Evolutionary conservation across 306 rosid genomes (phyloP).

Genomic region (Castanopsis chinensis): DNA sequence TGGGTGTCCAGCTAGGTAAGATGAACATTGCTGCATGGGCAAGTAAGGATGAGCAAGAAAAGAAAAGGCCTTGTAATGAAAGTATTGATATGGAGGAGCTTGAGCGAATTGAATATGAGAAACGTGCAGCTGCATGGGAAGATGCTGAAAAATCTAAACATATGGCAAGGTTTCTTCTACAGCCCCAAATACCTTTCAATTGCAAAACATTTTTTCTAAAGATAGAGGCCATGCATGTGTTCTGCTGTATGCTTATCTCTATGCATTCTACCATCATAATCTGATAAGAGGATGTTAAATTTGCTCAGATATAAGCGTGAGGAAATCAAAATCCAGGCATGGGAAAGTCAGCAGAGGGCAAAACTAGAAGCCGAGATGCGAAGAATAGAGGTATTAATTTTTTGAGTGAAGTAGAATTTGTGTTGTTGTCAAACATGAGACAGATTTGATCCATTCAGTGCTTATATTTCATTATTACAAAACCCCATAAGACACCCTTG

Average conservation of each 20-base stretch:
- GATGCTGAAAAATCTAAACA: constrained; percentile 88
- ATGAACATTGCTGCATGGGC: constrained; percentile 94
- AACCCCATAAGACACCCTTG: background rate
- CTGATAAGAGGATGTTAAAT: constrained; percentile 5
- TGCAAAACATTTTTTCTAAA: background rate
- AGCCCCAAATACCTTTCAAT: constrained; percentile 12
- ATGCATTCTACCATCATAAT: constrained; percentile 10
- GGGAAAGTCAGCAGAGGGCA: constrained; percentile 90
- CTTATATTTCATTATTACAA: background rate
- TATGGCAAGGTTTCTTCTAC: constrained; percentile 67
- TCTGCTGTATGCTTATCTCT: background rate
- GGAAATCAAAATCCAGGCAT: constrained; percentile 90
- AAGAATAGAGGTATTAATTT: constrained; percentile 66
- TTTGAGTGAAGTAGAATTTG: background rate
- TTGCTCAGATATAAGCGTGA: constrained; percentile 74
- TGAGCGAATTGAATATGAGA: constrained; percentile 62
- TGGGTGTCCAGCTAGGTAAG: constrained; percentile 94
- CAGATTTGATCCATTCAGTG: background rate
- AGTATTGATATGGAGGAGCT: constrained; percentile 31
- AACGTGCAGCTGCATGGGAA: constrained; percentile 85
- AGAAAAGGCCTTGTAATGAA: constrained; percentile 30
- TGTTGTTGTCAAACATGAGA: background rate
- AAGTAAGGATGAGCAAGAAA: constrained; percentile 69
- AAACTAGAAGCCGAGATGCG: constrained; percentile 84
- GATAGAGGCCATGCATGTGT: background rate